These are phyloP conservation scores for Mycena epipterygia DNA, from an alignment of 768 basidiomycete genomes.

Conservation along the genomic window DNA sequence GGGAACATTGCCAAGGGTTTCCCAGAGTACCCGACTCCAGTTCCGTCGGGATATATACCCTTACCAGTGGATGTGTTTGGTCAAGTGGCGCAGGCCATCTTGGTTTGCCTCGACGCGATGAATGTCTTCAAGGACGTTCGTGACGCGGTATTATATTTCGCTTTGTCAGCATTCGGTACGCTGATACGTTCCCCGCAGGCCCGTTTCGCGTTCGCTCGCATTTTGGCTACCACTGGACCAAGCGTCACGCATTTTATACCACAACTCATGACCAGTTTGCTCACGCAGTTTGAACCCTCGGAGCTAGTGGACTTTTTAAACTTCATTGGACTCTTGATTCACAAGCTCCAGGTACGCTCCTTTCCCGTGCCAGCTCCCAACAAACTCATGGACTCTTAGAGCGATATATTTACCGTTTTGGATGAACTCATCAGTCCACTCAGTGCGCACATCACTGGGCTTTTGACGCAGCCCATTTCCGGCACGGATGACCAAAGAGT, in stretches of 20 bases:
- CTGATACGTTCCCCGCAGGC: constrained; percentile 64
- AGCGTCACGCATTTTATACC: constrained; percentile 91
- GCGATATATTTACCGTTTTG: constrained; percentile 88
- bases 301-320: constrained; percentile 97
- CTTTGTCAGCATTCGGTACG: neutral
- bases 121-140: constrained; percentile 88
- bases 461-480: constrained; percentile 84
- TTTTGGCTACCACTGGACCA: constrained; percentile 90
- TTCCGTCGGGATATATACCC: constrained; percentile 74
- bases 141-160: constrained; percentile 80
- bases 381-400: constrained; percentile 56
- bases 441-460: constrained; percentile 81
- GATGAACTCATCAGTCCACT: constrained; percentile 93
- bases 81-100: constrained; percentile 87
- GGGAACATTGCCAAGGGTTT: constrained; percentile 97
- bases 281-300: constrained; percentile 91
- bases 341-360: constrained; percentile 84
- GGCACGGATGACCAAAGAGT: constrained; percentile 91
- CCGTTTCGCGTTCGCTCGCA: constrained; percentile 92
- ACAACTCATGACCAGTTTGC: constrained; percentile 89
- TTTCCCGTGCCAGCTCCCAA: constrained; percentile 1
- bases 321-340: constrained; percentile 92
- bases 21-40: constrained; percentile 86
- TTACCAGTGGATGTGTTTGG: constrained; percentile 86
- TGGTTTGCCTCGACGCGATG: constrained; percentile 91